phyloP scores from a whole-genome alignment of 352 stramenopile genomes.

The Phytophthora citricola region DNA sequence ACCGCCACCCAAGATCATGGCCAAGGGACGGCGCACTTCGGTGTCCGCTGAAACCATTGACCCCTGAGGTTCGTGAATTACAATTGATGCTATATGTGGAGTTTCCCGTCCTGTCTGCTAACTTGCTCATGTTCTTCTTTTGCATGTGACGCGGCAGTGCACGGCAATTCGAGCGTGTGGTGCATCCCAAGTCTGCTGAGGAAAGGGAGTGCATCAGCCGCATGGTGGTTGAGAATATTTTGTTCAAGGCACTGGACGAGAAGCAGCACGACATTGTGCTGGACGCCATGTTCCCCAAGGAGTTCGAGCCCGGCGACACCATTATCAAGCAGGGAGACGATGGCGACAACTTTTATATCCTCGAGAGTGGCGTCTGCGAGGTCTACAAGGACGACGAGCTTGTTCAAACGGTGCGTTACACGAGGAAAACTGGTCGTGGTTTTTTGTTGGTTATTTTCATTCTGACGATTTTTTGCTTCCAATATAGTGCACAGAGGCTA shows the following conservation, averaged over 20 bases:
- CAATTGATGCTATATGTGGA: conserved; percentile 4
- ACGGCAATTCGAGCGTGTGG: conserved; percentile 81
- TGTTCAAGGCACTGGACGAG: conserved; percentile 91
- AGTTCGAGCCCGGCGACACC: conserved; percentile 76
- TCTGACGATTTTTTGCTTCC: not conserved
- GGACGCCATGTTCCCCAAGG: conserved; percentile 88
- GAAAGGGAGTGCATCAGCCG: conserved; percentile 77
- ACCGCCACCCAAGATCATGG: conserved; percentile 64
- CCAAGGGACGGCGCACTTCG: conserved; percentile 87
- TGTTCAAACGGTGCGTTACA: conserved; percentile 68
- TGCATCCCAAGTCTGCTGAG: conserved; percentile 86
- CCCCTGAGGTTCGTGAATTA: conserved; percentile 51
- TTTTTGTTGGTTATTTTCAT: not conserved
- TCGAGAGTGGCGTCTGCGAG: conserved; percentile 93
- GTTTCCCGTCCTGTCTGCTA: conserved; percentile 15
- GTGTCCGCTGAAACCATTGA: conserved; percentile 91
- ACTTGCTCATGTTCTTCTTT: conserved; percentile 13
- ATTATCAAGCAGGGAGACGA: conserved; percentile 93
- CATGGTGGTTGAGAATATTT: conserved; percentile 90
- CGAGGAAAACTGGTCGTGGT: conserved; percentile 1
- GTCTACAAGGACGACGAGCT: conserved; percentile 91
- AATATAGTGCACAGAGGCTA: conserved; percentile 76
- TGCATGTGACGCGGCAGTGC: conserved; percentile 47
- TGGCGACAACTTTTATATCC: conserved; percentile 96
- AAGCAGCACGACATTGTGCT: conserved; percentile 89